Evolutionary conservation across 345 rosid species (phyloP), one percentile per base, ranked within the genome.

Genomic region (Pugionium dolabratum): DNA sequence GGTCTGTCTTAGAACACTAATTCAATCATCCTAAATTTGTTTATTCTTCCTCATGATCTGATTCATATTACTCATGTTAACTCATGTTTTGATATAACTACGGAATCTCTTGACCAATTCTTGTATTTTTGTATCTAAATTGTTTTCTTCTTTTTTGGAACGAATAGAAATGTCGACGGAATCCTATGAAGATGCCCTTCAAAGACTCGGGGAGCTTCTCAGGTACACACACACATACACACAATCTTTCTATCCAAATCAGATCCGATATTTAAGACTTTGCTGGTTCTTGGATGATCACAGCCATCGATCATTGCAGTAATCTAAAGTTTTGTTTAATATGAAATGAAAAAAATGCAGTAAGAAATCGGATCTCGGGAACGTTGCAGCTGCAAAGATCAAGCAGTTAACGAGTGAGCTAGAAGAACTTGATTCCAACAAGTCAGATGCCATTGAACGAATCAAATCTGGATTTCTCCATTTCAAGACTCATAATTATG

Each of bases 331-430:
- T 18, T 4, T 39, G 40, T 56, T 4, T 31, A 11, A 58, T 49
- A 39, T 69, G 59, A 41, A 50, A 6, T 40, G 36, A 37, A 42
- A 2, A 58, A 54, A 46, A 40, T 49, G 50, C 82, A 94, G 97
- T 29, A 86, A 82, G 62, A 85, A 80, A 64, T 62, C 83, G 34
- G 83, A 83, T 49, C 89, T 94, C 28, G 85, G 75, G 37, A 73
- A 76, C 52, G 67, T 84, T 51, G 99, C 96, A 36, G 89, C 92
- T 34, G 86, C 85, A 42, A 90, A 88, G 74, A 81, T 94, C 63
- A 88, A 78, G 69, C 81, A 84, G 80, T 18, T 94, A 64, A 85
- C 90, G 39, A 88, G 79, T 32, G 99, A 88, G 73, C 77, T 94
- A 62, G 78, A 77, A 76, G 81, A 75, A 1, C 71, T 81, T 66